phyloP scores from a whole-genome alignment of 2,329 filamentous ascomycete species.

The Nigrospora oryzae region DNA sequence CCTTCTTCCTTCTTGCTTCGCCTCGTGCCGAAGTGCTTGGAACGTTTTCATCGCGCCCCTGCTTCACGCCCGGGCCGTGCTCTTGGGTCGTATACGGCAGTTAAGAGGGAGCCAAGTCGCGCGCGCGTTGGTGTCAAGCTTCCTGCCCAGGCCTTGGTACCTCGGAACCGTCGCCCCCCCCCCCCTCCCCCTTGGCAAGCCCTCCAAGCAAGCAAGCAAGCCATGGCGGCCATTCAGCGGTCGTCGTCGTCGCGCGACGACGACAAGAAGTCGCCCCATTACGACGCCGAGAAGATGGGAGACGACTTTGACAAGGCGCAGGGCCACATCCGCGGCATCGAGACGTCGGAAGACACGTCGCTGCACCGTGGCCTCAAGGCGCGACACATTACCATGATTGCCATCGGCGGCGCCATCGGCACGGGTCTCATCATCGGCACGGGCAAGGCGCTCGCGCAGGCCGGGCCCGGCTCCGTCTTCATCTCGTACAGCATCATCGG shows the following conservation, averaged over 20 bases:
- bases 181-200: neutral
- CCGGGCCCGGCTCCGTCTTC: constrained; percentile 57
- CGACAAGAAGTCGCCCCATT: constrained; percentile 9
- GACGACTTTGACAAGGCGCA: constrained; percentile 12
- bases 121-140: neutral
- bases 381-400: constrained; percentile 51
- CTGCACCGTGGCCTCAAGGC: constrained; percentile 45
- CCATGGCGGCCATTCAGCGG: constrained; percentile 15
- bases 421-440: constrained; percentile 69
- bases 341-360: constrained; percentile 37
- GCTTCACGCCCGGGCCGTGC: neutral
- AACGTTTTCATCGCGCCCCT: too few relatives aligned
- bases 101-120: neutral
- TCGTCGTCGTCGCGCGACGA: constrained; percentile 17
- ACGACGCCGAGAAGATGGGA: constrained; percentile 15
- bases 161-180: too few relatives aligned
- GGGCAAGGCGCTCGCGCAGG: constrained; percentile 42
- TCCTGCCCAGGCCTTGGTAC: neutral
- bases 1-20: neutral
- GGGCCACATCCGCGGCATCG: constrained; percentile 34
- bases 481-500: constrained; percentile 65
- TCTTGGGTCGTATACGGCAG: neutral
- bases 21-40: too few relatives aligned
- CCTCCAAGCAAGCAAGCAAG: neutral
- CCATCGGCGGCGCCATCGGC: constrained; percentile 67